Evolutionary conservation across 1,139 yeast species (phyloP).

Genomic region (Groenewaldozyma sp.): DNA sequence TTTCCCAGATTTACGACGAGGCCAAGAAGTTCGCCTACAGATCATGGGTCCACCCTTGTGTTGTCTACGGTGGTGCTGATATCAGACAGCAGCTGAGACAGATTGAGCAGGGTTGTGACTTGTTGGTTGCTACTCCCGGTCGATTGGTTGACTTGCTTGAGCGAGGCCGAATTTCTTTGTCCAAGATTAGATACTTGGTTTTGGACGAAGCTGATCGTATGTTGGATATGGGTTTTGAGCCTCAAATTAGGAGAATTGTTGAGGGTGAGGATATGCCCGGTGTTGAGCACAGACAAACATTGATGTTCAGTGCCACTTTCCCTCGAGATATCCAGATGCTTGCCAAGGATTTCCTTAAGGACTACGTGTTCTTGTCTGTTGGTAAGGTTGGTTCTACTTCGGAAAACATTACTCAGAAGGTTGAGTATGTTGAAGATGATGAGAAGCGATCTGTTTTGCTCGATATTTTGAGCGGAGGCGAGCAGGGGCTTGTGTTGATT

Average conservation of each 20-base stretch:
- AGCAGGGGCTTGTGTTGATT: conserved; percentile 76
- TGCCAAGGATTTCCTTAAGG: conserved; percentile 94
- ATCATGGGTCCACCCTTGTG: conserved; percentile 97
- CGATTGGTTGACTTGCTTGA: conserved; percentile 93
- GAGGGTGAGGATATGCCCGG: conserved; percentile 97
- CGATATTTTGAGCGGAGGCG: conserved; percentile 69
- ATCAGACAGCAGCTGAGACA: conserved; percentile 80
- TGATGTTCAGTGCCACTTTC: conserved; percentile 98
- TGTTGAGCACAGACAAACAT: conserved; percentile 84
- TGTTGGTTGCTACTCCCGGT: conserved; percentile 97
- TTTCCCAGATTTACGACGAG: conserved; percentile 92
- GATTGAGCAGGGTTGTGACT: conserved; percentile 89
- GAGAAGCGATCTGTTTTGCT: conserved; percentile 89
- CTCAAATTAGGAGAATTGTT: conserved; percentile 96
- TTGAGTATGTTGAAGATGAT: conserved; percentile 86
- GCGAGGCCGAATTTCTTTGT: conserved; percentile 85
- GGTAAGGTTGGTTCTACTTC: conserved; percentile 98
- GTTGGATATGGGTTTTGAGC: conserved; percentile 99
- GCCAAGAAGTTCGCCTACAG: conserved; percentile 93
- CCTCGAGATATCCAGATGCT: conserved; percentile 94
- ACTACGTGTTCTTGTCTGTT: conserved; percentile 89
- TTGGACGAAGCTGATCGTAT: conserved; percentile 99
- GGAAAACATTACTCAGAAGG: conserved; percentile 92
- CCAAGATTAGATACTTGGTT: conserved; percentile 86
- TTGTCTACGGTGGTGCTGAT: conserved; percentile 98